Base-by-base conservation (phyloP, 2,329 filamentous ascomycete species). In the Aureobasidium zeae region DNA sequence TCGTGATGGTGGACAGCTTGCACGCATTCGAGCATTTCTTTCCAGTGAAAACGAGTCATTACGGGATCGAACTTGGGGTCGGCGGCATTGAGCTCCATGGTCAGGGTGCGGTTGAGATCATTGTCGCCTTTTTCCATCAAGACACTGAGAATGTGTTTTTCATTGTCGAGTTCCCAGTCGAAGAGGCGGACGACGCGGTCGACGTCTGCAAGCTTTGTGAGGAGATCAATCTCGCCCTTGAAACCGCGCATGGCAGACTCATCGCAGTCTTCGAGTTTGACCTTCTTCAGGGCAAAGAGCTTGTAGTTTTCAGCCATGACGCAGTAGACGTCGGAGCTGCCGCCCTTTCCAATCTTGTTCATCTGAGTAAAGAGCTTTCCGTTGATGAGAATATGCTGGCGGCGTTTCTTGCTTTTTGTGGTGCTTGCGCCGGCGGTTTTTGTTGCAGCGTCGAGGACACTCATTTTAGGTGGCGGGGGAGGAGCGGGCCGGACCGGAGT, bases 21-120 rank as follows among this genome's bases (percentile, higher is more conserved):
- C 5, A 98, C 78, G 59, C 91, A 96, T 62, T 94, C 87, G 13
- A 98, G 79, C 91, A 98, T 98, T 65, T 98, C 91, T 63, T 94
- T 91, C 91, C 91, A 98, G 70, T 94, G 94, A 65, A 85, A 93
- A n/a, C 91, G 83, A 10, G 91, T 86, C 61, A 96, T 95, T 42
- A 83, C 84, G 2, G 86, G 74, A 58, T 98, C 91, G 48, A 98
- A 82, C 48, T 73, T 76, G 28, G 84, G 77, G 43, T 83, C 77
- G 48, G 87, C 81, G 0, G 52, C 55, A 55, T 80, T 85, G 55
- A 75, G 57, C 77, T 83, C 57, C 51, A 80, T 76, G 25, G 79
- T 81, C 51, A 98, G 74, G 43, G 96, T 79, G 44, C 82, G 86
- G 58, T 93, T 84, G 56, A 98, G 75, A 62, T 98, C 91, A 16